Base-by-base conservation (phyloP, 2,329 filamentous ascomycete genomes). In the Hymenoscyphus albidus region DNA sequence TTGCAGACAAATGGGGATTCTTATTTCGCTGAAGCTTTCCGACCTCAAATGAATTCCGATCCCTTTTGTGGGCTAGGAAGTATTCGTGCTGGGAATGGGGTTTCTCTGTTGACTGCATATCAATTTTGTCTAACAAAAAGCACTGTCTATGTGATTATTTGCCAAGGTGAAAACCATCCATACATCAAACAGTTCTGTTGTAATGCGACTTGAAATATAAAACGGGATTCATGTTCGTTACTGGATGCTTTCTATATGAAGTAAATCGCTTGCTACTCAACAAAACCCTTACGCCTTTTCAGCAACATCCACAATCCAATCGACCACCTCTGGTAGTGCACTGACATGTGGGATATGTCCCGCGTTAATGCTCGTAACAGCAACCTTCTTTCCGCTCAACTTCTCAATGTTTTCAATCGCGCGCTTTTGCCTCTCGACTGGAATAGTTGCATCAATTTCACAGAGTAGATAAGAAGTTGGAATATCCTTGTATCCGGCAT, bases 401-500 rank as follows among this genome's bases (percentile, higher is more conserved):
- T 65, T 69, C 67, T 78, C 76, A 55, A 81, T 76, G 35, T 69
- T 68, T 12, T 77, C 73, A 54, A 76, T 78, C n/a, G 62, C 65
- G 1, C 61, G 67, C 64, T 72, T 73, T 68, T 80, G 78, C 5
- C 68, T 55, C 22, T 68, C 64, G 0, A 75, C 69, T 1, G 70
- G 58, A n/a, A 81, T 69, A n/a, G 71, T 67, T 12, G 61, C 12
- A 64, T 81, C 78, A 0, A 74, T 65, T 56, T 77, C 75, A 48
- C 76, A 77, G 13, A 80, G 1, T 9, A 81, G 68, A 64, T 77
- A 81, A 0, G 76, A 79, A 2, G 77, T 76, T 0, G 76, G 76
- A 1, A 79, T 70, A 42, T 80, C 73, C 62, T 76, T 77, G 65
- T 79, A 81, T 0, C 77, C 78, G 1, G 75, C 64, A 67, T 80